Evolutionary conservation across 208 protist species (phyloP).

Genomic region (Tritrichomonas musculus): DNA sequence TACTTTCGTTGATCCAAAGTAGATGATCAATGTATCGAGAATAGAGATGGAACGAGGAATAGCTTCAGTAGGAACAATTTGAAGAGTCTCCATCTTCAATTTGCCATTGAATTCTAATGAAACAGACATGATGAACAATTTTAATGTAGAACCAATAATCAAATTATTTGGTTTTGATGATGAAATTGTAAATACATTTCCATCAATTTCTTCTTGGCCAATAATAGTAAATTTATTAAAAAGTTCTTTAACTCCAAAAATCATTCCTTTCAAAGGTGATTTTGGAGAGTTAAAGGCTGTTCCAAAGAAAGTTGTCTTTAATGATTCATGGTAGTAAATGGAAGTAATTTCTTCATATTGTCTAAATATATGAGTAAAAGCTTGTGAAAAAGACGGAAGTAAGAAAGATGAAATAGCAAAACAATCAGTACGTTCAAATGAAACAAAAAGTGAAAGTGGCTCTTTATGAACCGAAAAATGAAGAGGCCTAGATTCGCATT

Average conservation of each 20-base stretch:
- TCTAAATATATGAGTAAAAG: not conserved
- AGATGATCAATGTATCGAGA: not conserved
- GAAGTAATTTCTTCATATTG: not conserved
- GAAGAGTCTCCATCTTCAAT: not conserved
- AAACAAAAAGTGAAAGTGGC: not conserved
- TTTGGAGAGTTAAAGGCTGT: no score
- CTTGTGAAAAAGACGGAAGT: not conserved
- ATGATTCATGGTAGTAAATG: not conserved
- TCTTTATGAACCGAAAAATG: not conserved
- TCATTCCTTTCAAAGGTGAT: not conserved
- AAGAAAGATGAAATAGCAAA: not conserved
- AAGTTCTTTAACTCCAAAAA: not conserved
- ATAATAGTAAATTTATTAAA: not conserved
- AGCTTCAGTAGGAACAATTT: not conserved
- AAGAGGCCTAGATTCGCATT: not conserved
- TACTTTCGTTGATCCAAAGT: not conserved
- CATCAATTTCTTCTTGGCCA: not conserved
- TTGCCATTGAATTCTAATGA: not conserved
- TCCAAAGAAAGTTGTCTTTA: not conserved
- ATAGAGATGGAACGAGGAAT: not conserved
- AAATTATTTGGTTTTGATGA: not conserved
- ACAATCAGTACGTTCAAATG: not conserved
- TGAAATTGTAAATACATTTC: not conserved
- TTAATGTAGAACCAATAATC: not conserved
- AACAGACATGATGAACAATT: not conserved